phyloP scores from a whole-genome alignment of 1,284 basidiomycete species.

The Amylostereum areolatum region DNA sequence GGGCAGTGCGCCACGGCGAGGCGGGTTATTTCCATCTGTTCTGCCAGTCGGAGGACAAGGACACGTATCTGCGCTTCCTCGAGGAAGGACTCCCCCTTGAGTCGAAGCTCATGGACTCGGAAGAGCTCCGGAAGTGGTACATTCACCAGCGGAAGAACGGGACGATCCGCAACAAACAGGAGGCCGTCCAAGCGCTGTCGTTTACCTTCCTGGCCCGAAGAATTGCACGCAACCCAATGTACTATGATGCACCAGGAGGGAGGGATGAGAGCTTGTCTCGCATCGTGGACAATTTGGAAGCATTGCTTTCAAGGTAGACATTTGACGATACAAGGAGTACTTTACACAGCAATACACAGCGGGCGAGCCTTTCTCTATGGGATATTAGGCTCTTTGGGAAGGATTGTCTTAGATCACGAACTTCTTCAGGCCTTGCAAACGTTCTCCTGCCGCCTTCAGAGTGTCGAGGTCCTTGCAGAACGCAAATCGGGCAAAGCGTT shows the following conservation, averaged over 20 bases:
- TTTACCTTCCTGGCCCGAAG: conserved; percentile 80
- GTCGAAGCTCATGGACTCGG: conserved; percentile 62
- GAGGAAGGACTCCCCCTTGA: conserved; percentile 87
- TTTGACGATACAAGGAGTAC: background rate
- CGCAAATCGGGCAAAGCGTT: conserved; percentile 82
- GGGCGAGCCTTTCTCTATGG: too few relatives aligned
- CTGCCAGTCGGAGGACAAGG: conserved; percentile 79
- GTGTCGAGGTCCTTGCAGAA: conserved; percentile 93
- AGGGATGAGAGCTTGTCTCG: conserved; percentile 58
- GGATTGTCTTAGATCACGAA: conserved; percentile 34
- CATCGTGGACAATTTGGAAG: conserved; percentile 59
- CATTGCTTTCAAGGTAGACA: conserved; percentile 5
- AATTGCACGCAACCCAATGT: conserved; percentile 77
- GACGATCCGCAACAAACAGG: conserved; percentile 50
- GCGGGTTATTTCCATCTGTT: conserved; percentile 78
- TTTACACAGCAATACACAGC: too few relatives aligned
- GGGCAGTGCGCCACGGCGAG: conserved; percentile 62
- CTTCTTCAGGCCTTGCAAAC: conserved; percentile 68
- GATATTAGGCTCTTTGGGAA: too few relatives aligned
- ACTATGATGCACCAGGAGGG: conserved; percentile 61
- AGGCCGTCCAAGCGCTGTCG: conserved; percentile 70
- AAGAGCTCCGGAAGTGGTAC: conserved; percentile 50
- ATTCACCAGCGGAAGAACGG: conserved; percentile 31
- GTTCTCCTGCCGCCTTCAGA: conserved; percentile 70
- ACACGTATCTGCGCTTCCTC: conserved; percentile 77